Evolutionary conservation across 768 basidiomycete species (phyloP), one percentile per base, ranked within the genome.

Genomic region (Dentipellis fragilis): DNA sequence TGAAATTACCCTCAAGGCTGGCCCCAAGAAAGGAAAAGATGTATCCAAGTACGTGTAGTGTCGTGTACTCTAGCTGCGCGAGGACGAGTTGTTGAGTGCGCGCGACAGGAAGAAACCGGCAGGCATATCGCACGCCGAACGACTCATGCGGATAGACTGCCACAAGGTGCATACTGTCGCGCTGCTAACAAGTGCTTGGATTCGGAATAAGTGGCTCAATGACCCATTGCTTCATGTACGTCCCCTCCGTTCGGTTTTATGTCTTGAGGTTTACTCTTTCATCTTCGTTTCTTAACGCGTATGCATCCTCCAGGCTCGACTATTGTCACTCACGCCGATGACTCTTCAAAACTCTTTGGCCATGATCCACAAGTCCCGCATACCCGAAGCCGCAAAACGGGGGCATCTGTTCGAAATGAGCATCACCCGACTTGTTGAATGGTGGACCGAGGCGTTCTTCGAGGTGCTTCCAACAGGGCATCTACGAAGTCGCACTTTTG

Each of bases 161-260:
- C 95, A 98, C 72, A 94, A 95, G 70, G 74, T 92, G 12, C 96
- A 99, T 63, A 89, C 92, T 9, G 70, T 94, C 10, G 72, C 80
- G n/a, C 75, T 96, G 12, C 76, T 98, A 11, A 78, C 80, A 12
- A 91, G 85, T 65, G 89, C 85, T 4, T 69, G 75, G 47, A 69
- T 81, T 19, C 80, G 96, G 40, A 98, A 99, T 65, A 73, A 72
- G 56, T 95, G 89, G 87, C 64, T 91, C 12, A 93, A 90, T 54
- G 89, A 96, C 62, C 70, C 74, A 1, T 71, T 95, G 10, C 73
- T 98, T 29, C 92, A 95, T 64, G 94, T 93, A 65, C 52, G 82
- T 71, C 16, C 29, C 10, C 29, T 21, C 22, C 45, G 16, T 54
- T 38, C 14, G 34, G 36, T 36, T 11, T 8, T 37, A 10, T 39